Percentiles rank a stretch among this genome's conserved stretches.
phyloP scores from a whole-genome alignment of 306 rosid genomes.

The Canavalia ensiformis region DNA sequence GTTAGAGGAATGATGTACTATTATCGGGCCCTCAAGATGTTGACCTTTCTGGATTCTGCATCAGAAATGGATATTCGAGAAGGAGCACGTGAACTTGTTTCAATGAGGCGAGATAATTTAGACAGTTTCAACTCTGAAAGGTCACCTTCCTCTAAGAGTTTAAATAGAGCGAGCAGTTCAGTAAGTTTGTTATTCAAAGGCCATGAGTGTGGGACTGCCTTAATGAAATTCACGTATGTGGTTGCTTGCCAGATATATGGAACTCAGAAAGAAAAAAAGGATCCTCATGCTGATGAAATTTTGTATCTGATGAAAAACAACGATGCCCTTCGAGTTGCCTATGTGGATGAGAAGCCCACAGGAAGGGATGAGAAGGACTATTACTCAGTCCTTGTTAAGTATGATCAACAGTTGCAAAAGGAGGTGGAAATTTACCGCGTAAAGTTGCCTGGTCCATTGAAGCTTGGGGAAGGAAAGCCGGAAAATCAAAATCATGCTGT shows the following conservation, averaged over 20 bases:
- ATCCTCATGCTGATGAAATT: slow-evolving; percentile 62
- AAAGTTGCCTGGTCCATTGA: slow-evolving; percentile 62
- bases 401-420: slow-evolving; percentile 57
- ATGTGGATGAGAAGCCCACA: slow-evolving; percentile 56
- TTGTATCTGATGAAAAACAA: slow-evolving; percentile 56
- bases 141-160: slow-evolving; percentile 61
- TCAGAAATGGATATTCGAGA: slow-evolving; percentile 94
- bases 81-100: slow-evolving; percentile 84
- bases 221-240: slow-evolving; percentile 94
- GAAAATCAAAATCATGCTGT: slow-evolving; percentile 65
- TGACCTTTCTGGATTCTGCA: slow-evolving; percentile 94
- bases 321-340: slow-evolving; percentile 64
- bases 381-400: slow-evolving; percentile 65
- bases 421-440: slow-evolving; percentile 64
- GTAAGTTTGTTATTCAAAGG: slow-evolving; percentile 80
- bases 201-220: slow-evolving; percentile 90
- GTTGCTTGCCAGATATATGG: slow-evolving; percentile 98
- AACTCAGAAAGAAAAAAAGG: slow-evolving; percentile 80
- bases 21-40: slow-evolving; percentile 92
- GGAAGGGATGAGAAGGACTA: slow-evolving; percentile 57
- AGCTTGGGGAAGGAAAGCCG: slow-evolving; percentile 67
- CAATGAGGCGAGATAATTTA: slow-evolving; percentile 67
- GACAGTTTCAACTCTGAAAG: slow-evolving; percentile 58
- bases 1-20: slow-evolving; percentile 99
- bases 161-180: slow-evolving; percentile 76